phyloP scores from a whole-genome alignment of 345 rosid genomes.

The Populus pruinosa region DNA sequence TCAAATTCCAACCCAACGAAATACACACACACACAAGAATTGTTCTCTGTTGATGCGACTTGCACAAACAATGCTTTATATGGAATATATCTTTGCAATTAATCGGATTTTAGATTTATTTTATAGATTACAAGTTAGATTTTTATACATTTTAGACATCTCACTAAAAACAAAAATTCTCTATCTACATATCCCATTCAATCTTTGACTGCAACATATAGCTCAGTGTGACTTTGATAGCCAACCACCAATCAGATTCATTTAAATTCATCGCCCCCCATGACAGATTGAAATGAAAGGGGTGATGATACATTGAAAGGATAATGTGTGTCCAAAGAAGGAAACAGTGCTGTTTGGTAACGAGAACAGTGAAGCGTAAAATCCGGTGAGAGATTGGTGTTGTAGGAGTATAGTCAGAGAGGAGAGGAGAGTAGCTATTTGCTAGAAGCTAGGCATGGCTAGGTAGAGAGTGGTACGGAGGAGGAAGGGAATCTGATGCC shows the following conservation, averaged over 20 bases:
- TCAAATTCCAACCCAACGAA: neutral
- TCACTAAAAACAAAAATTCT: too few species aligned
- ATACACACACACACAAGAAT: too few species aligned
- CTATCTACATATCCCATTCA: neutral
- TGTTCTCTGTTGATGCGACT: too few species aligned
- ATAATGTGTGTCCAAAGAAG: neutral
- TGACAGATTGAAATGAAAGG: neutral
- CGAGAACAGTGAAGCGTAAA: constrained; percentile 45
- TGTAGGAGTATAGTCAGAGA: neutral
- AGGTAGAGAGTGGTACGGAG: constrained; percentile 27
- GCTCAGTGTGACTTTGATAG: neutral
- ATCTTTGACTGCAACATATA: neutral
- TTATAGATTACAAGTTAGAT: too few species aligned
- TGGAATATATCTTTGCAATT: too few species aligned
- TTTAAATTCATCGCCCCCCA: neutral
- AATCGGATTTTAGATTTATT: too few species aligned
- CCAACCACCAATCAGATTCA: neutral
- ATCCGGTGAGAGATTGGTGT: constrained; percentile 42
- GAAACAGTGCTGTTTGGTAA: constrained; percentile 19
- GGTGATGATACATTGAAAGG: neutral
- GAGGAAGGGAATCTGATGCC: constrained; percentile 52
- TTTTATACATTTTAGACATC: too few species aligned
- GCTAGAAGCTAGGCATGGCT: neutral
- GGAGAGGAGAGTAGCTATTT: neutral
- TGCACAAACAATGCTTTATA: too few species aligned